Evolutionary conservation across 2,329 filamentous ascomycete species (phyloP).

Genomic region (Fusarium clavum): DNA sequence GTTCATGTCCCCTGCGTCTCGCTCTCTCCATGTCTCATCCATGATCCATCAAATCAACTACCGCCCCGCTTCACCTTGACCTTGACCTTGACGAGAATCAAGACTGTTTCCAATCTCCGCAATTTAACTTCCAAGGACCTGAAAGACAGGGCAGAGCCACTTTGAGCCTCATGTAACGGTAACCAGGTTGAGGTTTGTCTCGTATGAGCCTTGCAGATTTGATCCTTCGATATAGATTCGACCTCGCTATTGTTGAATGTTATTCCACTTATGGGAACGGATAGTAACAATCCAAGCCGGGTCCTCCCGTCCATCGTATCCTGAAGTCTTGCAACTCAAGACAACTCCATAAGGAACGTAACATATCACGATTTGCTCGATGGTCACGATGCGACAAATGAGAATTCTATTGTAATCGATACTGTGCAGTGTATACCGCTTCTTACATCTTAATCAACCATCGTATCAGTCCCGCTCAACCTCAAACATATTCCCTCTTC

Average conservation of each 20-base stretch:
- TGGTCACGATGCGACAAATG: constrained; percentile 12
- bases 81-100: not conserved
- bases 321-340: constrained; percentile 11
- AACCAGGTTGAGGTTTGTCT: constrained; percentile 6
- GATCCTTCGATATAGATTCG: constrained; percentile 1
- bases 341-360: not conserved
- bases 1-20: not conserved
- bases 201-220: constrained; percentile 19
- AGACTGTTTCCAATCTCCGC: constrained; percentile 14
- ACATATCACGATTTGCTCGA: constrained; percentile 5
- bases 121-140: constrained; percentile 13
- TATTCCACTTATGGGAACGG: constrained; percentile 7
- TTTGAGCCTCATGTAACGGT: constrained; percentile 23
- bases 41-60: not conserved
- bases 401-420: constrained; percentile 10
- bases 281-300: constrained; percentile 9
- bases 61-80: not conserved
- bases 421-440: not conserved
- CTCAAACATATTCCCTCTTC: not conserved
- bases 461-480: constrained; percentile 13
- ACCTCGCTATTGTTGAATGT: not conserved
- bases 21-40: constrained; percentile 10
- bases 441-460: not conserved
- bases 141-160: constrained; percentile 20
- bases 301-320: constrained; percentile 5